Base-by-base conservation (phyloP, 2,329 filamentous ascomycete species). In the Fusarium kyushuense region DNA sequence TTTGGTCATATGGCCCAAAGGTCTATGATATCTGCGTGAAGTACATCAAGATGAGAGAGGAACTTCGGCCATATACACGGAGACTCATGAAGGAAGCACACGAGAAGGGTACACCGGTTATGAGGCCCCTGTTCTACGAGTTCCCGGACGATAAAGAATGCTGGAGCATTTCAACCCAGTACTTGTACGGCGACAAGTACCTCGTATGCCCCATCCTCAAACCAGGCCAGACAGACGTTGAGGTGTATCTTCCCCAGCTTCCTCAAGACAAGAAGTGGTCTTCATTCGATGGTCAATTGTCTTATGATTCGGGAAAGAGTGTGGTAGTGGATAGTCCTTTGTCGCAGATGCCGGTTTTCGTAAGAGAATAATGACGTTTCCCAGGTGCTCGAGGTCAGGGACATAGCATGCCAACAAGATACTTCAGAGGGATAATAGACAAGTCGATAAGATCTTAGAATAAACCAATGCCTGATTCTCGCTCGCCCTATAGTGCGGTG, bases 1-100 rank as follows among this genome's bases (percentile, higher is more conserved):
- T 91, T 2, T 91, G 89, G 89, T 88, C 84, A 1, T 91, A 90
- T 70, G 88, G 89, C 0, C 81, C 84, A 9, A 82, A 87, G 29
- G 84, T 89, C 1, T 89, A 88, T 62, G 80, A 79, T 32, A 89
- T 91, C 32, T 89, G 86, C 74, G 81, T 83, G 72, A 85, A 81
- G 67, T 90, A 90, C 66, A 81, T 92, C 72, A 66, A 71, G 7
- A 79, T 91, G 14, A 81, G 89, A 3, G 89, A 91, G 75, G 73
- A 82, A 33, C 60, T 91, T 73, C 79, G 88, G 6, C 80, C 81
- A 2, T 91, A 91, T 63, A 88, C 84, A 0, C 77, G 89, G 3
- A 74, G 61, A 0, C 71, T 91, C 62, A 90, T 90, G 88, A 77
- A 75, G 36, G 82, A 86, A 64, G 88, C 89, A 1, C 87, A 89